Evolutionary conservation across 2,329 filamentous ascomycete genomes (phyloP).

Genomic region (Harringtonia lauricola): DNA sequence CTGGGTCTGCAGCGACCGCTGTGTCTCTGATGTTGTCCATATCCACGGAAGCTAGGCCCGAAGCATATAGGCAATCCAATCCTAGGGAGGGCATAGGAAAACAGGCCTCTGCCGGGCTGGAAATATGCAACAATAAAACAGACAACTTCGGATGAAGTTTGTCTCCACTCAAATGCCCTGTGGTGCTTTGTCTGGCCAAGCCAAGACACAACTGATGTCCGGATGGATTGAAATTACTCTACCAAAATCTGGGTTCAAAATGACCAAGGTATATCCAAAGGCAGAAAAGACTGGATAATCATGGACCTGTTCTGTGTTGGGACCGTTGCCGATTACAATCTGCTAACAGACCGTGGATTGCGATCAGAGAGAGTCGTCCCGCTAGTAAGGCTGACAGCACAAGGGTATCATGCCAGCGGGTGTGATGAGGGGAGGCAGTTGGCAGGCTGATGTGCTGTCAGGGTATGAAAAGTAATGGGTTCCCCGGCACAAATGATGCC

Average conservation of each 20-base stretch:
- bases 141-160: too few relatives aligned
- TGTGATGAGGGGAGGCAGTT: neutral
- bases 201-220: too few relatives aligned
- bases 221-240: too few relatives aligned
- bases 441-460: neutral
- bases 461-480: neutral
- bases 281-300: too few relatives aligned
- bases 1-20: slow-evolving; percentile 1
- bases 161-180: too few relatives aligned
- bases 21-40: slow-evolving; percentile 5
- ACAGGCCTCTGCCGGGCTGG: neutral
- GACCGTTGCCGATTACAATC: too few relatives aligned
- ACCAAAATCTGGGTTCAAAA: too few relatives aligned
- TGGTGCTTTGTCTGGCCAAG: too few relatives aligned
- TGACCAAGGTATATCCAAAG: too few relatives aligned
- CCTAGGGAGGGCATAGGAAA: neutral
- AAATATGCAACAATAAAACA: too few relatives aligned
- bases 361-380: neutral
- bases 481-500: neutral
- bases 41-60: neutral
- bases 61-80: neutral
- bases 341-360: neutral
- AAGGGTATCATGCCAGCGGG: slow-evolving; percentile 4
- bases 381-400: neutral
- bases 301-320: too few relatives aligned